Base-by-base conservation (phyloP, 192 early-diverging fungal genomes). In the Piromyces finnis region DNA sequence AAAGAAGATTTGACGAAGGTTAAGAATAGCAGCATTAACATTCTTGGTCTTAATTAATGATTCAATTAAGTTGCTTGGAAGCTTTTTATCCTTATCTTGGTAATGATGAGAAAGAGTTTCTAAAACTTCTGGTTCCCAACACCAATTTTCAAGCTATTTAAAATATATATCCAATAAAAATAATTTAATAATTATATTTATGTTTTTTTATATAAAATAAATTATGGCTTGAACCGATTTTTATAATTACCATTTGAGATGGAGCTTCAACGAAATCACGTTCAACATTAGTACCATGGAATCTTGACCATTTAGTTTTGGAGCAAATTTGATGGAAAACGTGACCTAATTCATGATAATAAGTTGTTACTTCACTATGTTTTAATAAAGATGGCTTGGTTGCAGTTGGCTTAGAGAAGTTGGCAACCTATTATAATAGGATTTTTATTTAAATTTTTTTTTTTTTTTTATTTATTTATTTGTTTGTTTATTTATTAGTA, bases 251-350 rank as follows among this genome's bases (percentile, higher is more conserved):
- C 95, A 96, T 94, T 89, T 95, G 93, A 30, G 91, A 92, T 22
- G 95, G 95, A 29, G 92, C 93, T 87, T 96, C 95, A 29, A 96
- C 92, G 87, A 96, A 96, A 84, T 96, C 95, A 79, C 89, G 84
- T 80, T 94, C 92, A 51, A 92, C 87, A 68, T 85, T 86, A 27
- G 93, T 93, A 78, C 94, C 94, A 39, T 94, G 93, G 83, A 95
- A 93, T 0, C 91, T 85, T 2, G 88, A 87, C 79, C 87, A 93
- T 84, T 90, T 93, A n/a, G 94, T 94, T 37, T 87, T 83, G 29
- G 92, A 92, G 85, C 92, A 94, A 29, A 94, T 79, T 32, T 30
- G 36, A 30, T 77, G 79, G 79, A 80, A 80, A 5, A 80, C 51
- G 81, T 92, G 90, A 36, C 93, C 95, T 82, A 96, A 88, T 85